Base-by-base conservation (phyloP, 495 filamentous ascomycete genomes). In the Hyaloscypha variabilis region DNA sequence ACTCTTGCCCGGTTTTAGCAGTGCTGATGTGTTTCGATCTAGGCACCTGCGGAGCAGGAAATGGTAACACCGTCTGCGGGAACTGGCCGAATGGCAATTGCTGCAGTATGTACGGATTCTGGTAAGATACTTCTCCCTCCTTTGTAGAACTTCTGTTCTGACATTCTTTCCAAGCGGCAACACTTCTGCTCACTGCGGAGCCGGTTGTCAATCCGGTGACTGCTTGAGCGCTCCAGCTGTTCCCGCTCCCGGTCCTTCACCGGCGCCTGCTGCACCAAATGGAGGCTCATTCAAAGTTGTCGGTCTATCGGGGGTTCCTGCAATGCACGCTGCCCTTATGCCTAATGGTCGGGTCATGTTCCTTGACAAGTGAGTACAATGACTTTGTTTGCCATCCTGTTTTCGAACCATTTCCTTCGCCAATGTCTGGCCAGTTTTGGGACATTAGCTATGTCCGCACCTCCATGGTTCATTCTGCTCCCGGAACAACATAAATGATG, bases 271-370 rank as follows among this genome's bases (percentile, higher is more conserved):
- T 23, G 60, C 64, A 36, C 64, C 70, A 28, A 76, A 77, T 28
- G 74, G 77, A 13, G 87, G 86, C 14, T 58, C 67, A 25, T 83
- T 87, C 68, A 73, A 71, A 2, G 62, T 84, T 8, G 72, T 83
- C 63, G 86, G 85, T 29, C 67, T 79, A 39, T 82, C 83, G 36
- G 86, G 86, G 70, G 86, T 89, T 57, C 84, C 86, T 50, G 86
- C 80, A 13, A 88, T 88, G 86, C 86, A 87, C 65, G 84, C 86
- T 63, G 87, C 75, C 65, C 78, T 88, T 28, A 73, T 88, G 75
- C 81, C 80, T 11, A 87, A 88, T 67, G 87, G 86, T 6, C 76
- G 77, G 31, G 84, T 86, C 6, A 71, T 87, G 23, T 88, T 89
- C 73, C 72, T 88, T 60, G 87, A 89, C 75, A 88, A 88, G 67